Percentiles rank a stretch among this genome's conserved stretches.
Evolutionary conservation across 805 yeast species (phyloP).

Genomic region (Helenozyma rhizophorensis): DNA sequence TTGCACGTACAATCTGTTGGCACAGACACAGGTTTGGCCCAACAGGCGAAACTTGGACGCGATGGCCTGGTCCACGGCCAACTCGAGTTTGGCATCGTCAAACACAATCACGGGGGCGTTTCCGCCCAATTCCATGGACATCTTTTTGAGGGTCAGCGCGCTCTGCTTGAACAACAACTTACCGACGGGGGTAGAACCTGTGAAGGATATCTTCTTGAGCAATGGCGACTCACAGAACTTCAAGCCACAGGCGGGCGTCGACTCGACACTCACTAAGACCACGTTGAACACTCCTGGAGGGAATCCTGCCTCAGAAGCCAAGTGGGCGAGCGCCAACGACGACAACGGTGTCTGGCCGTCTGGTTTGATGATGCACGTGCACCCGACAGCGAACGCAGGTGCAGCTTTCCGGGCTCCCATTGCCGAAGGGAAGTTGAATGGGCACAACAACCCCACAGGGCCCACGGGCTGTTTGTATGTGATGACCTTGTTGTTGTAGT

Average conservation of each 20-base stretch:
- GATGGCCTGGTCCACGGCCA: constrained; percentile 63
- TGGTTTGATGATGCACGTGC: constrained; percentile 58
- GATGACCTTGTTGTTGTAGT: constrained; percentile 46
- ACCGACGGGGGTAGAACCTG: constrained; percentile 77
- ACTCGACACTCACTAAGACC: constrained; percentile 41
- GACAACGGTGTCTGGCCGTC: constrained; percentile 60
- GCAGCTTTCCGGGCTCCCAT: constrained; percentile 65
- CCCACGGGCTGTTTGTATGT: constrained; percentile 61
- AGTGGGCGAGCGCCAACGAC: constrained; percentile 52
- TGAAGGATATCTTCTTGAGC: constrained; percentile 68
- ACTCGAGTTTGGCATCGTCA: constrained; percentile 64
- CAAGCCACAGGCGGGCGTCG: constrained; percentile 51
- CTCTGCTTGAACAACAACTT: constrained; percentile 61
- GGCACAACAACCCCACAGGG: constrained; percentile 58
- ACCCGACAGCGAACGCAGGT: constrained; percentile 64
- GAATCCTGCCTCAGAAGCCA: constrained; percentile 57
- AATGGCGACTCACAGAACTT: constrained; percentile 47
- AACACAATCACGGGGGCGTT: constrained; percentile 77
- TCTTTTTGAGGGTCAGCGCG: constrained; percentile 59
- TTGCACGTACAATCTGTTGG: constrained; percentile 68
- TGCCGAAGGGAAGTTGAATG: constrained; percentile 67
- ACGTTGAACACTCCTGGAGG: constrained; percentile 57
- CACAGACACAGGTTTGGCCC: constrained; percentile 82
- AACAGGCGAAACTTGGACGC: constrained; percentile 68
- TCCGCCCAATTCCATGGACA: constrained; percentile 75